Evolutionary conservation across 2,329 filamentous ascomycete species (phyloP).

Genomic region (Aspergillus calidoustus): DNA sequence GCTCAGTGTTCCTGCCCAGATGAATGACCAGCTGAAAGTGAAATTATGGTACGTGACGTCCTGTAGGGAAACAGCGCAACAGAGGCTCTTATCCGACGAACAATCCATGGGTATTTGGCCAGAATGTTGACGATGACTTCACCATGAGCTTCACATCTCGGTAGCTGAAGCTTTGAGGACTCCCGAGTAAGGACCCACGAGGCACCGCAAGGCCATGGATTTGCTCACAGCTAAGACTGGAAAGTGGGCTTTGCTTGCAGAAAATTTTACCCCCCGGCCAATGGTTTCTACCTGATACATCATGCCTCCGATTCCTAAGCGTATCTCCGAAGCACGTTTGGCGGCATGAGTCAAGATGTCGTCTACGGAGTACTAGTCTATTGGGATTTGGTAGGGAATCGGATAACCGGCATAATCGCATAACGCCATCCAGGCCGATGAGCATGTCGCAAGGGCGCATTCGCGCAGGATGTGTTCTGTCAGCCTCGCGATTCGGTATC

Average conservation of each 20-base stretch:
- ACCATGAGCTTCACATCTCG: neutral
- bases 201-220: neutral
- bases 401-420: constrained; percentile 8
- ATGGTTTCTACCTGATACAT: neutral
- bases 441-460: neutral
- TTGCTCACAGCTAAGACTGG: neutral
- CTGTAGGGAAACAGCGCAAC: neutral
- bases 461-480: neutral
- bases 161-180: constrained; percentile 8
- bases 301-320: neutral
- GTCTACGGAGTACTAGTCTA: neutral
- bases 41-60: neutral
- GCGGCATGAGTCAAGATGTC: neutral
- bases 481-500: neutral
- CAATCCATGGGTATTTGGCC: neutral
- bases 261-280: neutral
- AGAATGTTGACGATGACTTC: neutral
- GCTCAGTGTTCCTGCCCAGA: neutral
- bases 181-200: constrained; percentile 9
- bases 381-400: neutral
- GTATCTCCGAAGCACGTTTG: neutral
- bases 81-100: neutral
- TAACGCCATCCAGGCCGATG: neutral
- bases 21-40: neutral
- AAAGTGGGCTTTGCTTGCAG: neutral